Base-by-base conservation (phyloP, 2,329 filamentous ascomycete species). In the Phialophora tarda region DNA sequence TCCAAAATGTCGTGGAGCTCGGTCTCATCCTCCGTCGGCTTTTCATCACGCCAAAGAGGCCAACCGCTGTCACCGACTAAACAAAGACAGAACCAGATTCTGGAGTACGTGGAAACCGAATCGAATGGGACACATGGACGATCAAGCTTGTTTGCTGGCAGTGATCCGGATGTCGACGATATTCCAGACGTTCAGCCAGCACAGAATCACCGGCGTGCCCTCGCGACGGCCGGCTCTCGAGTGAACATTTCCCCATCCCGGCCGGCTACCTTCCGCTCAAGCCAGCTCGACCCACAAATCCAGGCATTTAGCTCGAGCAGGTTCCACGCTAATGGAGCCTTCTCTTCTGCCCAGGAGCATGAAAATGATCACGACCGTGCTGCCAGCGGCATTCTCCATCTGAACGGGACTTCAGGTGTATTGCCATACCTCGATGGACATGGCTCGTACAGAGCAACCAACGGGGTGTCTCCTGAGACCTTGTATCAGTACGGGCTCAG, bases 151-250 rank as follows among this genome's bases (percentile, higher is more conserved):
- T 67, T 71, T 47, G 66, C 61, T 12, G 69, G 66, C 14, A 71
- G 69, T 47, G 64, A 64, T 21, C 69, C 69, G 4, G 69, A 71
- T 50, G 58, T 69, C 11, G 69, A 71, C 24, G 68, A 66, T 7
- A 47, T 47, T 32, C 44, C 59, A 8, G 34, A 56, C 28, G 30
- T 17, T 26, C 58, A 62, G 11, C 59, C 54, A 23, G 17, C 65
- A 66, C 59, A 69, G 71, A 65, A 74, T 67, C 67, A 73, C 64
- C 55, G 65, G 58, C 59, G 69, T 58, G 34, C 62, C 24, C 30
- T 63, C 28, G 61, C 44, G 12, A 38, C 48, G 17, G 48, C 48
- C 32, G 60, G 32, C 30, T 28, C 62, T 30, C 66, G 69, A n/a
- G 60, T 50, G 21, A 26, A 62, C 8, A 55, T 59, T 50, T 69